Conservation (phyloP, 2,329 filamentous ascomycete genomes). For the Whalleya microplaca region DNA sequence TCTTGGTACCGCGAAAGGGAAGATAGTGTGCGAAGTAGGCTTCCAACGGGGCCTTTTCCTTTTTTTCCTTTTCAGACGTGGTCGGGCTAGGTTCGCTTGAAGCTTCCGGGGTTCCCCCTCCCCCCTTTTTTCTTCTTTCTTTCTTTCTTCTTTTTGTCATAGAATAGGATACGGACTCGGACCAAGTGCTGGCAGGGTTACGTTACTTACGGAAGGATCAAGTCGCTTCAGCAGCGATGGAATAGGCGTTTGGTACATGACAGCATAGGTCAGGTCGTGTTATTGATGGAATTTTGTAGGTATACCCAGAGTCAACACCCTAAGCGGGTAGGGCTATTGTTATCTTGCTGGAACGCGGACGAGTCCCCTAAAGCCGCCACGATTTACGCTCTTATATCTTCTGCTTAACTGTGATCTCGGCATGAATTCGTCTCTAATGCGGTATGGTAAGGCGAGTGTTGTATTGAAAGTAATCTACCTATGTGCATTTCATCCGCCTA, state of each 20-base stretch:
- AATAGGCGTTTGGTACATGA: conserved; percentile 30
- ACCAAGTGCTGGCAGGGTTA: conserved; percentile 43
- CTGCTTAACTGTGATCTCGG: not conserved
- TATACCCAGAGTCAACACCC: conserved; percentile 28
- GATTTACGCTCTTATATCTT: not conserved
- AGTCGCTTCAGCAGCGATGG: conserved; percentile 33
- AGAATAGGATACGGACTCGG: conserved; percentile 39
- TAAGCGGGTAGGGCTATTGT: conserved; percentile 12
- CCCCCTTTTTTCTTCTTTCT: conserved; percentile 9
- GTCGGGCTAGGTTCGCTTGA: conserved; percentile 11
- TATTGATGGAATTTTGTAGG: conserved; percentile 23
- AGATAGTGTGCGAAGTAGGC: not conserved
- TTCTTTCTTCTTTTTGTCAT: conserved; percentile 22
- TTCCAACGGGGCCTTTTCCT: not conserved
- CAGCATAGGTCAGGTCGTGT: conserved; percentile 11
- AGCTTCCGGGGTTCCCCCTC: conserved; percentile 7
- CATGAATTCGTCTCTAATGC: not conserved
- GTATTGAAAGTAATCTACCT: no score
- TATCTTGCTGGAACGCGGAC: conserved; percentile 7
- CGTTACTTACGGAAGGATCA: conserved; percentile 34
- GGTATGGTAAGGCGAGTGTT: no score
- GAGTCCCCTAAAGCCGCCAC: not conserved
- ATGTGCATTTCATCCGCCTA: no score
- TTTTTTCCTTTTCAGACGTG: conserved; percentile 14
- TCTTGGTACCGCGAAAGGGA: conserved; percentile 7